These are phyloP conservation scores for Cladophialophora chaetospira DNA, from an alignment of 2,329 filamentous ascomycete species.

Conservation along the genomic window DNA sequence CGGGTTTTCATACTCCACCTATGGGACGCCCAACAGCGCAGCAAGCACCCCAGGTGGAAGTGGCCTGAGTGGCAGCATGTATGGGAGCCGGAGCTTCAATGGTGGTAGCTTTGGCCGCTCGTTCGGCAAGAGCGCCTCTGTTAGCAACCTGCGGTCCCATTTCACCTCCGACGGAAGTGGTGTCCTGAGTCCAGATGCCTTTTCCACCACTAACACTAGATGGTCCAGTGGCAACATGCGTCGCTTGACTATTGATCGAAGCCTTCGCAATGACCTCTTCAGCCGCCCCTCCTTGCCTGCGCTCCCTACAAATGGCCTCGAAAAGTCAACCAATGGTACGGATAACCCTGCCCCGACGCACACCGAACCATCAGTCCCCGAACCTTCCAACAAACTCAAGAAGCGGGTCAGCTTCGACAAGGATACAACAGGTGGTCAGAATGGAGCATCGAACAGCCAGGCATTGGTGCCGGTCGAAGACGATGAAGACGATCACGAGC, in stretches of 20 bases:
- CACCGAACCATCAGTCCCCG: slow-evolving; percentile 41
- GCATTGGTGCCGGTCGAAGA: slow-evolving; percentile 4
- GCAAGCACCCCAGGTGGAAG: slow-evolving; percentile 66
- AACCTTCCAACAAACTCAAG: slow-evolving; percentile 53
- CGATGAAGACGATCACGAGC: slow-evolving; percentile 56
- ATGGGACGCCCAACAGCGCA: slow-evolving; percentile 74
- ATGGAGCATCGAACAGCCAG: slow-evolving; percentile 40
- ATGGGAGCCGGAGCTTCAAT: slow-evolving; percentile 36
- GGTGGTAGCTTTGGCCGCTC: slow-evolving; percentile 69
- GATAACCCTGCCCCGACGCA: slow-evolving; percentile 38
- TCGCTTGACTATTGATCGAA: slow-evolving; percentile 88
- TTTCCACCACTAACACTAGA: slow-evolving; percentile 68
- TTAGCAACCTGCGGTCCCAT: slow-evolving; percentile 79
- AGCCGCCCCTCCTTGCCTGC: slow-evolving; percentile 41
- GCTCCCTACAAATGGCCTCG: slow-evolving; percentile 41
- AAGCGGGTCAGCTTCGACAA: slow-evolving; percentile 94
- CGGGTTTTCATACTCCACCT: slow-evolving; percentile 90
- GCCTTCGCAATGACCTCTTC: slow-evolving; percentile 69
- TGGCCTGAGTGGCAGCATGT: slow-evolving; percentile 42
- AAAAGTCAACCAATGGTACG: slow-evolving; percentile 17
- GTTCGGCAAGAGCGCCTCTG: slow-evolving; percentile 84
- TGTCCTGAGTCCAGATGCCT: slow-evolving; percentile 80
- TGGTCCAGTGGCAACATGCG: slow-evolving; percentile 74
- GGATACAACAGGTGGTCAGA: slow-evolving; percentile 52
- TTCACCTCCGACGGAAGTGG: slow-evolving; percentile 75